Evolutionary conservation across 495 filamentous ascomycete genomes (phyloP).

Genomic region (Aspergillus steynii): DNA sequence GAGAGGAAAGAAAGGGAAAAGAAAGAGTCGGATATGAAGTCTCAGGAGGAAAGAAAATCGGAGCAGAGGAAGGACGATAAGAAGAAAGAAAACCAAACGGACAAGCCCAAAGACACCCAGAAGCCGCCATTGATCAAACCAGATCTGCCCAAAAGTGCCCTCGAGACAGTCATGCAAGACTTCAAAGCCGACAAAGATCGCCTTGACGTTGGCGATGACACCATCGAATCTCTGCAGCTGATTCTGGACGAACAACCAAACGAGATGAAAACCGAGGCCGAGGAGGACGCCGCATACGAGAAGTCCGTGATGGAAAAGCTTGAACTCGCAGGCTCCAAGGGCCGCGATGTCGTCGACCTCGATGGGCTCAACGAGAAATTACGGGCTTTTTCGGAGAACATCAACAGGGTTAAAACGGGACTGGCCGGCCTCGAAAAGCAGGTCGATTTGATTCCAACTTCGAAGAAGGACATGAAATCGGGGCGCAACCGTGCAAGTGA

Average conservation of each 20-base stretch:
- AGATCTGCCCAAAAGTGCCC: conserved; percentile 48
- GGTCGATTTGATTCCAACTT: conserved; percentile 31
- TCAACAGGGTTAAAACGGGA: conserved; percentile 65
- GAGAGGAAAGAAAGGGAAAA: conserved; percentile 7
- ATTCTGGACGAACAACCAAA: conserved; percentile 45
- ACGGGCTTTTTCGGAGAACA: conserved; percentile 58
- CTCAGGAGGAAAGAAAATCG: conserved; percentile 7
- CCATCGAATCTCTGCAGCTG: conserved; percentile 61
- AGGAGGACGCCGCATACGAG: conserved; percentile 39
- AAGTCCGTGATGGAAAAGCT: conserved; percentile 36
- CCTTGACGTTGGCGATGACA: conserved; percentile 56
- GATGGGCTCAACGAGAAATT: conserved; percentile 60
- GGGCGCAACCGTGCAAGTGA: conserved; percentile 17
- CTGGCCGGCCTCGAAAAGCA: conserved; percentile 66
- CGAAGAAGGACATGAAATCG: conserved; percentile 12
- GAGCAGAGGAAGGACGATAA: conserved; percentile 17
- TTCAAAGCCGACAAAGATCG: conserved; percentile 44
- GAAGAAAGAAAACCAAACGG: conserved; percentile 12
- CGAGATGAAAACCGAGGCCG: conserved; percentile 37
- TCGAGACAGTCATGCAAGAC: conserved; percentile 56
- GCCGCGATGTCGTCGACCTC: conserved; percentile 49
- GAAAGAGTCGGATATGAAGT: not conserved
- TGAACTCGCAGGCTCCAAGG: conserved; percentile 33
- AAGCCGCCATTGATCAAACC: conserved; percentile 37
- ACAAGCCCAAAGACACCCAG: conserved; percentile 17